phyloP scores from a whole-genome alignment of 768 basidiomycete species.

The Lactarius indigo region DNA sequence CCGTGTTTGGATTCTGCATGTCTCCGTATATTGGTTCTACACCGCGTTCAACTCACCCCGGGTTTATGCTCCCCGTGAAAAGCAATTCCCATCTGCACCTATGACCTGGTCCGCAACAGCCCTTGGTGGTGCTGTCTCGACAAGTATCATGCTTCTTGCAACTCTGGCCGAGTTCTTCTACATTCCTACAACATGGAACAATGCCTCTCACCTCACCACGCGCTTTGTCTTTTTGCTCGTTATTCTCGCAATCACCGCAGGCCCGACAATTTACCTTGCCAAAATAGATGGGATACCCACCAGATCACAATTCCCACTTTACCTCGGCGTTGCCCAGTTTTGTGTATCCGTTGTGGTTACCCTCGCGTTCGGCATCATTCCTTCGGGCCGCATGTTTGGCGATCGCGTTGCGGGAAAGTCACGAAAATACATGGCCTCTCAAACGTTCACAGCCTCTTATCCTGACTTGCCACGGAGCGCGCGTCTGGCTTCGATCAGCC shows the following conservation, averaged over 20 bases:
- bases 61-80: slow-evolving; percentile 75
- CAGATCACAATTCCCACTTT: slow-evolving; percentile 72
- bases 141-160: slow-evolving; percentile 88
- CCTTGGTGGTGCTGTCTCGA: slow-evolving; percentile 93
- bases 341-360: slow-evolving; percentile 84
- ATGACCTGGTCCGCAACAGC: slow-evolving; percentile 97
- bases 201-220: slow-evolving; percentile 93
- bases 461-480: slow-evolving; percentile 69
- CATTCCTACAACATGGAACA: slow-evolving; percentile 99
- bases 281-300: slow-evolving; percentile 65
- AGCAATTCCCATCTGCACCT: slow-evolving; percentile 66
- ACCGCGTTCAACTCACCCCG: slow-evolving; percentile 96
- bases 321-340: slow-evolving; percentile 92
- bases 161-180: slow-evolving; percentile 94
- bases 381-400: slow-evolving; percentile 97
- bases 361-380: slow-evolving; percentile 79
- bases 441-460: slow-evolving; percentile 98
- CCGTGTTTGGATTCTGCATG: slow-evolving; percentile 95
- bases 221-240: slow-evolving; percentile 89
- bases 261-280: slow-evolving; percentile 92
- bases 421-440: slow-evolving; percentile 98
- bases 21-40: slow-evolving; percentile 94
- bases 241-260: slow-evolving; percentile 88
- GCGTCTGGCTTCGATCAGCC: slow-evolving; percentile 75
- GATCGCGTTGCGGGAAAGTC: slow-evolving; percentile 96